Base-by-base conservation (phyloP, 345 rosid genomes). In the Moringa oleifera region DNA sequence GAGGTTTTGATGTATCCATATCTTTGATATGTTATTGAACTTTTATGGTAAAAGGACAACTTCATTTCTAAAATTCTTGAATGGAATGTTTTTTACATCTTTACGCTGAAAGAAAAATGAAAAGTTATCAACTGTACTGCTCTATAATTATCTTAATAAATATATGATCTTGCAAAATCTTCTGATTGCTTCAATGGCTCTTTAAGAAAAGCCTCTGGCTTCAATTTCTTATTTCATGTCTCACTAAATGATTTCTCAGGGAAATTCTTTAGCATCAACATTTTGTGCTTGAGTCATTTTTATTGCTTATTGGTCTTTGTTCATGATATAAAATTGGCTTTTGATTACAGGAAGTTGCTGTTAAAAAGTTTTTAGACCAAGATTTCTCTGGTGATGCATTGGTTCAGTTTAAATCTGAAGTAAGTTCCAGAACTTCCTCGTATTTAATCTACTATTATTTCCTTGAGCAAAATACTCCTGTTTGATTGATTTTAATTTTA, bases 341-440 rank as follows among this genome's bases (percentile, higher is more conserved):
- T 67, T 60, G 56, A 22, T 79, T 68, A 53, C 81, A 90, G 99
- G 99, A 94, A 81, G 99, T 94, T 82, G 99, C 96, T 65, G 97
- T 90, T 72, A 93, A 90, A 82, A 90, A 88, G 77, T 93, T 93
- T 63, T 57, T 90, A 77, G 87, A 86, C 65, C 98, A 90, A 78
- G 98, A 83, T 77, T 82, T 93, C 74, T 82, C 97, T 6, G 98
- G 97, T 36, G 97, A 88, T 72, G 91, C 91, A 64, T 75, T 93
- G 83, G 70, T 80, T 68, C 96, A 93, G 81, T 88, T 93, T 76
- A 90, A 75, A 82, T 77, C 87, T 54, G 99, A 94, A 77, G 99
- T 94, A 74, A 71, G 83, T 57, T 24, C 67, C 55, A 7, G 31
- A 62, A 70, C 65, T 70, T 51, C 46, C 13, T 33, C 37, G 37